A percentile compares a stretch with the other conserved stretches of the same genome.
phyloP scores from a whole-genome alignment of 352 stramenopile species.

The Blastocystis sp. region DNA sequence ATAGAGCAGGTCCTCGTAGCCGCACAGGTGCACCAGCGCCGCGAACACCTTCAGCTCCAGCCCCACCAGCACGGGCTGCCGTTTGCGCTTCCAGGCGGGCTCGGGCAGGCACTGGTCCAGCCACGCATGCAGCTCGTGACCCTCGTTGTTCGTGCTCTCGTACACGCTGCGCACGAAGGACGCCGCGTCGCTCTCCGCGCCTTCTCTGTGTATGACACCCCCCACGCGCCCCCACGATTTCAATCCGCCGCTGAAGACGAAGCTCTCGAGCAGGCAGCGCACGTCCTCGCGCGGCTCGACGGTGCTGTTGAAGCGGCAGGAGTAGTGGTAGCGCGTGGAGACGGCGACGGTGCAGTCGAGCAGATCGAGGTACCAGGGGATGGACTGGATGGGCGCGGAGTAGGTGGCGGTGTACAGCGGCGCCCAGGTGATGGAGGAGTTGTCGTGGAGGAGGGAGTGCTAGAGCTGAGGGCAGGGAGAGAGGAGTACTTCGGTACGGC shows the following conservation, averaged over 20 bases:
- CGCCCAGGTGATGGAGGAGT: background rate
- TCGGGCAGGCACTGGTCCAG: constrained; percentile 41
- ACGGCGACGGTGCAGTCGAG: constrained; percentile 15
- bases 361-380: constrained; percentile 9
- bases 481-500: background rate
- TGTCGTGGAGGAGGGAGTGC: background rate
- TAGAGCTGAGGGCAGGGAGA: constrained; percentile 2
- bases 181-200: no score
- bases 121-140: constrained; percentile 9
- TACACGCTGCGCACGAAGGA: constrained; percentile 21
- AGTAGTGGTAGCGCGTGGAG: constrained; percentile 48
- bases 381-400: background rate
- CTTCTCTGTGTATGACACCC: background rate
- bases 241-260: constrained; percentile 43
- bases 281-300: constrained; percentile 33
- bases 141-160: constrained; percentile 11
- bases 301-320: constrained; percentile 6
- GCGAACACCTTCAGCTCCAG: constrained; percentile 32
- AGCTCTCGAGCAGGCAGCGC: constrained; percentile 59
- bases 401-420: background rate
- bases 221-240: background rate
- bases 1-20: constrained; percentile 13
- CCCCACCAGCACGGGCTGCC: constrained; percentile 4
- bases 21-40: constrained; percentile 19
- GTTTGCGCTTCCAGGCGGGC: constrained; percentile 44